Conservation (phyloP, 176 grass and related monocot genomes). For the Avena sativa region DNA sequence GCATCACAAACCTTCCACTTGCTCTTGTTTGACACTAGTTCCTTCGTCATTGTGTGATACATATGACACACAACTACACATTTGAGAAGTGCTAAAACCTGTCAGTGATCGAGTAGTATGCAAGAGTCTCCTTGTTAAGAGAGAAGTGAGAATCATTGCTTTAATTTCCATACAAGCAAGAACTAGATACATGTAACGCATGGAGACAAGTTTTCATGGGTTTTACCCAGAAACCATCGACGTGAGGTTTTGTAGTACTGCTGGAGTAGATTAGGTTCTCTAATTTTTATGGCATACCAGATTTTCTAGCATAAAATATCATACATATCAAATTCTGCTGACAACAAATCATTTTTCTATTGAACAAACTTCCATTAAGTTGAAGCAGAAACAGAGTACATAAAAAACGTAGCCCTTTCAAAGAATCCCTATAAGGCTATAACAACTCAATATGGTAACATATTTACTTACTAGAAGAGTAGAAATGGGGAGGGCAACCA, state of each 20-base stretch:
- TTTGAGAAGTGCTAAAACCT: neutral
- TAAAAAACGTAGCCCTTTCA: neutral
- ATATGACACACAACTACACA: neutral
- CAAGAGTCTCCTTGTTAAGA: neutral
- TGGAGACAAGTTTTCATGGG: neutral
- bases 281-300: neutral
- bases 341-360: neutral
- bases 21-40: conserved; percentile 2
- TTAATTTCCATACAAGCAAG: neutral
- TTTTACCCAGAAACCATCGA: neutral
- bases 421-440: neutral
- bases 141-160: neutral
- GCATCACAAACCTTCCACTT: neutral
- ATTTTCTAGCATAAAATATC: neutral
- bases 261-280: neutral
- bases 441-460: neutral
- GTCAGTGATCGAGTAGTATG: neutral
- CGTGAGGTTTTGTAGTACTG: neutral
- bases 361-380: neutral
- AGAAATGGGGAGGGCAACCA: conserved; percentile 24
- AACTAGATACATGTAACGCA: neutral
- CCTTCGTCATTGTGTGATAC: neutral
- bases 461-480: neutral
- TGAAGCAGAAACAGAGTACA: neutral
- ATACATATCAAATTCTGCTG: neutral